Evolutionary conservation across 495 filamentous ascomycete genomes (phyloP).

Genomic region (Hyaloscypha finlandica): DNA sequence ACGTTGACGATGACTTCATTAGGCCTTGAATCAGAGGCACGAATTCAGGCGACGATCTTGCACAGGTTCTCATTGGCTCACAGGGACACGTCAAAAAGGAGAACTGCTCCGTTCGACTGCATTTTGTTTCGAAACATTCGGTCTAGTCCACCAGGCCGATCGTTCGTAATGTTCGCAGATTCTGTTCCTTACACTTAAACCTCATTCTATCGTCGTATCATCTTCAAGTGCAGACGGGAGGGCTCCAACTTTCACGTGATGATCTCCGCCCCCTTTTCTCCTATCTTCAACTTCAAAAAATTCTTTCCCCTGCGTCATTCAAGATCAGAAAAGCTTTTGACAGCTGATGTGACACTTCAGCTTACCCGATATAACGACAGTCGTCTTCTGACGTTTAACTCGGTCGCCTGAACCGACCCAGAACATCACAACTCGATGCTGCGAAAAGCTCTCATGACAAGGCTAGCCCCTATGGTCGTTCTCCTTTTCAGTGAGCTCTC

Average conservation of each 20-base stretch:
- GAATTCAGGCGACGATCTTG: neutral
- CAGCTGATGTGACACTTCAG: no score
- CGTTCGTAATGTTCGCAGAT: neutral
- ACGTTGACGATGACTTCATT: conserved; percentile 4
- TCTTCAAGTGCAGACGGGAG: neutral
- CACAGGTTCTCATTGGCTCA: neutral
- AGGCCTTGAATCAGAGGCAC: neutral
- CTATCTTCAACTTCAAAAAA: no score
- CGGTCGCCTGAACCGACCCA: no score
- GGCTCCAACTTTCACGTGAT: neutral
- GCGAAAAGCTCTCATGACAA: no score
- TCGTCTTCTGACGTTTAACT: no score
- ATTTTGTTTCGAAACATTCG: neutral
- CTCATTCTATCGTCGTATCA: neutral
- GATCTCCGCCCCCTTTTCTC: neutral
- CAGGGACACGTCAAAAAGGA: neutral
- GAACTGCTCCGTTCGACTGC: neutral
- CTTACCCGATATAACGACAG: no score
- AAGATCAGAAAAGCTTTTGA: no score
- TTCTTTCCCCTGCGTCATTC: no score
- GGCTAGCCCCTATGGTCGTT: no score
- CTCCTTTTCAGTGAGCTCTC: no score
- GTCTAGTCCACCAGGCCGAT: neutral
- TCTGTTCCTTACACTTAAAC: no score
- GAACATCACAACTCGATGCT: no score